Evolutionary conservation across 495 filamentous ascomycete species (phyloP).

Genomic region (Aspergillus biplanus): DNA sequence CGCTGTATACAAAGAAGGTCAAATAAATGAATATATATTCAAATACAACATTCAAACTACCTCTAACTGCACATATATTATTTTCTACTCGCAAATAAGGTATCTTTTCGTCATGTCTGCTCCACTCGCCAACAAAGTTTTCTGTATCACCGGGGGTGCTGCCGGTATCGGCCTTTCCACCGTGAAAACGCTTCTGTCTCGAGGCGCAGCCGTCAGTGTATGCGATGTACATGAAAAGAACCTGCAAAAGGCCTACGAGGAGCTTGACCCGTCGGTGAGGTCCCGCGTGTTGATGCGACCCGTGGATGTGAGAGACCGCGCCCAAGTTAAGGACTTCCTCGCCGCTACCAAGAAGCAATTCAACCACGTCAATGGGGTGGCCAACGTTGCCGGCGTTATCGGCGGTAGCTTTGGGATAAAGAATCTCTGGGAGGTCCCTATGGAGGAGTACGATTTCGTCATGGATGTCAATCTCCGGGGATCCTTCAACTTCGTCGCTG

Average conservation of each 20-base stretch:
- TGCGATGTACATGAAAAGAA: neutral
- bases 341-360: slow-evolving; percentile 26
- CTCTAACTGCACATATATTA: no score
- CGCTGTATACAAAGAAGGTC: no score
- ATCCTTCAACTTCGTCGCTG: slow-evolving; percentile 26
- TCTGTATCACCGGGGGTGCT: slow-evolving; percentile 32
- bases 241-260: neutral
- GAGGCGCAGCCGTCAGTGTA: slow-evolving; percentile 27
- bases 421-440: slow-evolving; percentile 25
- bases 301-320: slow-evolving; percentile 19
- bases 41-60: no score
- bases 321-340: slow-evolving; percentile 24
- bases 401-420: slow-evolving; percentile 18
- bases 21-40: no score
- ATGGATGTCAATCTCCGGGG: slow-evolving; percentile 32
- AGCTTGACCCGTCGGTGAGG: neutral
- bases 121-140: slow-evolving; percentile 12
- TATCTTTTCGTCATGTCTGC: neutral
- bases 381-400: slow-evolving; percentile 25
- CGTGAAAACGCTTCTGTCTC: slow-evolving; percentile 23
- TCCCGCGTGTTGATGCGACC: neutral
- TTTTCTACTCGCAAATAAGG: no score
- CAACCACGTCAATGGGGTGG: slow-evolving; percentile 27
- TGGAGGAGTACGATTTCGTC: slow-evolving; percentile 29
- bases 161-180: slow-evolving; percentile 34